Percentiles rank a stretch among this genome's conserved stretches.
Evolutionary conservation across 257 asterid species (phyloP).

Genomic region (Pogostemon cablin): DNA sequence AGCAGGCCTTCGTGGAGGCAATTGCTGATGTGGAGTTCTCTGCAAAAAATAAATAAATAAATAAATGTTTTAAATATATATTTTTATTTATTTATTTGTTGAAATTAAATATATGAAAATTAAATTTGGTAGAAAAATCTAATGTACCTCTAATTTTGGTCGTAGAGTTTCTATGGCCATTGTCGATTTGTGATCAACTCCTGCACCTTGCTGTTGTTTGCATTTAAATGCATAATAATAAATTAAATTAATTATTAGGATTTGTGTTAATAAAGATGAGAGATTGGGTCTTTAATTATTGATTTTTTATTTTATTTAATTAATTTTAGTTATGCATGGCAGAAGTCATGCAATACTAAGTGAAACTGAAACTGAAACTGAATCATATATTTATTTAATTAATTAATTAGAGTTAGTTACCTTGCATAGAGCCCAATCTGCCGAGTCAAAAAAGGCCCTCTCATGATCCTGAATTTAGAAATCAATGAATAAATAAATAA

Average conservation of each 20-base stretch:
- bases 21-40: slow-evolving; percentile 86
- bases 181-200: slow-evolving; percentile 49
- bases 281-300: not conserved
- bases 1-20: slow-evolving; percentile 85
- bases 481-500: not conserved
- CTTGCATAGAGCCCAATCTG: slow-evolving; percentile 90
- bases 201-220: slow-evolving; percentile 70
- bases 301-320: not conserved
- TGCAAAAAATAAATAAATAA: slow-evolving; percentile 32
- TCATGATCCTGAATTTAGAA: slow-evolving; percentile 56
- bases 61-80: no score
- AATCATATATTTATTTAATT: not conserved
- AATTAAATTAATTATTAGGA: not conserved
- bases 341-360: no score
- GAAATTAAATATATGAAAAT: not conserved
- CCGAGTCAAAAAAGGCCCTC: slow-evolving; percentile 90
- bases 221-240: slow-evolving; percentile 14
- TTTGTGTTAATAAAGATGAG: not conserved
- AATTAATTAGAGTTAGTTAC: slow-evolving; percentile 36
- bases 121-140: not conserved
- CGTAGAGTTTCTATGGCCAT: slow-evolving; percentile 70
- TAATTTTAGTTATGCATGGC: no score
- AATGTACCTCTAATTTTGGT: slow-evolving; percentile 72
- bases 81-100: not conserved
- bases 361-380: no score